A percentile compares a stretch with the other conserved stretches of the same genome.
phyloP scores from a whole-genome alignment of 2,329 filamentous ascomycete species.

The Thelonectria discophora region DNA sequence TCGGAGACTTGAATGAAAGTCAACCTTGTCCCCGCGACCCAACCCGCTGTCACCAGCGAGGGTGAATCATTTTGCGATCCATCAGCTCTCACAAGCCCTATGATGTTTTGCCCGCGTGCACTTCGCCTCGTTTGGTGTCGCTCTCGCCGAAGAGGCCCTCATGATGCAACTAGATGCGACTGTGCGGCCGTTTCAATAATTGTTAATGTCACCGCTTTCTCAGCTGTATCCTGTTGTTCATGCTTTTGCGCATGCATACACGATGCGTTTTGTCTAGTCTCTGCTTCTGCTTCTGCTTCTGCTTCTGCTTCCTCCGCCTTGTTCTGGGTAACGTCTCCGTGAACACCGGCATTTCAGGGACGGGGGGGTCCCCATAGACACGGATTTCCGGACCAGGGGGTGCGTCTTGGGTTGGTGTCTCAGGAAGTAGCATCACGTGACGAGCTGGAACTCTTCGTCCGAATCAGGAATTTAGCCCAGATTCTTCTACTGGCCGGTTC shows the following conservation, averaged over 20 bases:
- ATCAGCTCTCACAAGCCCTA: neutral
- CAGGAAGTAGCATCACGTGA: neutral
- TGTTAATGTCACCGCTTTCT: conserved; percentile 23
- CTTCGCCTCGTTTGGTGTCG: conserved; percentile 13
- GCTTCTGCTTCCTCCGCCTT: neutral
- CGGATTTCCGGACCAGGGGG: conserved; percentile 2
- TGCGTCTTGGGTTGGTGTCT: neutral
- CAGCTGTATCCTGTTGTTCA: neutral
- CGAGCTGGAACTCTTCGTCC: neutral
- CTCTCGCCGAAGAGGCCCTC: conserved; percentile 5
- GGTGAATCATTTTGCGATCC: neutral
- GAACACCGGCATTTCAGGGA: conserved; percentile 1
- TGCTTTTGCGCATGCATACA: conserved; percentile 2
- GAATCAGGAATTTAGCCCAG: conserved; percentile 16
- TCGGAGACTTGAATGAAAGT: conserved; percentile 15
- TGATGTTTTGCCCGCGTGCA: neutral
- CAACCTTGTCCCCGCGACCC: conserved; percentile 15
- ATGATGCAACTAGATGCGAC: conserved; percentile 7
- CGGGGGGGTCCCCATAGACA: conserved; percentile 1
- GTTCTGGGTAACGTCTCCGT: neutral
- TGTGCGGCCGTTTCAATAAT: conserved; percentile 6
- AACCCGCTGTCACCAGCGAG: neutral
- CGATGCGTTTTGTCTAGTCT: neutral
- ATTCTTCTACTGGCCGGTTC: conserved; percentile 3
- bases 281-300: no score